Evolutionary conservation across 352 stramenopile species (phyloP).

Genomic region (Phytophthora pisi): DNA sequence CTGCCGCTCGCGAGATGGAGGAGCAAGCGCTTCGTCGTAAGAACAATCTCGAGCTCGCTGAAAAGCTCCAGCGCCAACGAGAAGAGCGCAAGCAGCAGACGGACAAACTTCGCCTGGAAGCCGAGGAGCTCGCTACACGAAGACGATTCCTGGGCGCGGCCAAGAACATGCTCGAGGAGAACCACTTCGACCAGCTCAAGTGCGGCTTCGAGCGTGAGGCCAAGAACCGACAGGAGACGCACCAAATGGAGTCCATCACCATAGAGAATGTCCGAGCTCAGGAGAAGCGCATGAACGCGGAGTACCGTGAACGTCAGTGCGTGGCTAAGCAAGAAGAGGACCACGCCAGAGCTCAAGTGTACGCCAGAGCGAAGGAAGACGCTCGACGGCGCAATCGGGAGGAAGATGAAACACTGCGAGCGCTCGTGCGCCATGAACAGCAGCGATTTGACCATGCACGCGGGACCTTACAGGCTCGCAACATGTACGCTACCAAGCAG

Average conservation of each 20-base stretch:
- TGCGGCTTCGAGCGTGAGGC: conserved; percentile 69
- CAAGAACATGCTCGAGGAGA: conserved; percentile 85
- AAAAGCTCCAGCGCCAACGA: conserved; percentile 72
- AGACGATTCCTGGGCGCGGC: conserved; percentile 86
- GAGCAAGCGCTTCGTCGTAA: conserved; percentile 62
- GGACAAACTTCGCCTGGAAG: conserved; percentile 56
- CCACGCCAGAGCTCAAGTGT: conserved; percentile 23
- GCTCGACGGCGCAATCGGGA: conserved; percentile 43
- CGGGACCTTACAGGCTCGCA: conserved; percentile 62
- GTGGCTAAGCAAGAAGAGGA: conserved; percentile 26
- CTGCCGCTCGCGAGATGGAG: conserved; percentile 57
- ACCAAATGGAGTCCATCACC: conserved; percentile 49
- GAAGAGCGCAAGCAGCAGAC: conserved; percentile 53
- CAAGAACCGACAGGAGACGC: conserved; percentile 50
- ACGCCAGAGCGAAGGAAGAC: conserved; percentile 47
- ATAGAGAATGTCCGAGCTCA: conserved; percentile 51
- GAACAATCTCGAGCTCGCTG: conserved; percentile 75
- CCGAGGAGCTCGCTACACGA: conserved; percentile 74
- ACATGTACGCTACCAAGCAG: conserved; percentile 70
- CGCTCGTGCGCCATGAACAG: conserved; percentile 68
- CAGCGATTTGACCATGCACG: conserved; percentile 61
- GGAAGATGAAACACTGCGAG: conserved; percentile 66
- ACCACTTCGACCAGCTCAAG: conserved; percentile 79
- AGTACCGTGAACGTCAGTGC: conserved; percentile 40
- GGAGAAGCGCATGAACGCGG: conserved; percentile 46